These are phyloP conservation scores for Sideroxylon spinosum DNA, from an alignment of 179 eudicot species.

Conservation along the genomic window DNA sequence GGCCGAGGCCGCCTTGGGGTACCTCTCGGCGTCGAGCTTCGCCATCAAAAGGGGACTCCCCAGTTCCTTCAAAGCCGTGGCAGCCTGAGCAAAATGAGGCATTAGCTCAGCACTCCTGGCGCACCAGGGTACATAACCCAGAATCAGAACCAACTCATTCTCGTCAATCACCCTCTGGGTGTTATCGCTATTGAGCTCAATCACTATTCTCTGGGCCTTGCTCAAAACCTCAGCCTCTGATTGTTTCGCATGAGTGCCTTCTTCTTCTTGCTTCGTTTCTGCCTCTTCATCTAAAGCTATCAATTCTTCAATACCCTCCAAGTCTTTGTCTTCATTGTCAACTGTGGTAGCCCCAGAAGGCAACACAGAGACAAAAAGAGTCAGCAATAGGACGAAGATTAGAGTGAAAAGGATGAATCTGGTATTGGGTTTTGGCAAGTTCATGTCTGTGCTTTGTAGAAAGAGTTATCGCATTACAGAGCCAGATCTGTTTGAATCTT, in stretches of 20 bases:
- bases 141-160: slow-evolving; percentile 55
- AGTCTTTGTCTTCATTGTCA: slow-evolving; percentile 32
- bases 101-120: slow-evolving; percentile 84
- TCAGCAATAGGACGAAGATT: slow-evolving; percentile 29
- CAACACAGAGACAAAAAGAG: slow-evolving; percentile 16
- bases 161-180: slow-evolving; percentile 43
- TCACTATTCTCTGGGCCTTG: slow-evolving; percentile 69
- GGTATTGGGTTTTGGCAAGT: slow-evolving; percentile 31
- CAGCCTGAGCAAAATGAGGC: slow-evolving; percentile 93
- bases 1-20: slow-evolving; percentile 57
- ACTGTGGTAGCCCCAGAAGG: slow-evolving; percentile 14
- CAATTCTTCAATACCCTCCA: slow-evolving; percentile 55
- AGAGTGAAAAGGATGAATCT: slow-evolving; percentile 34
- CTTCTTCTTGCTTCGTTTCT: background rate
- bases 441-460: slow-evolving; percentile 20
- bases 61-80: slow-evolving; percentile 50
- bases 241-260: slow-evolving; percentile 17
- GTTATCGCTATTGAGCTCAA: slow-evolving; percentile 61
- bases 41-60: slow-evolving; percentile 56
- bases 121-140: slow-evolving; percentile 96
- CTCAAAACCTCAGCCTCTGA: slow-evolving; percentile 56
- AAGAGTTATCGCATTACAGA: background rate
- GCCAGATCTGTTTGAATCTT: slow-evolving; percentile 2
- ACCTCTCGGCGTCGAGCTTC: slow-evolving; percentile 74
- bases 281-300: slow-evolving; percentile 59